Base-by-base conservation (phyloP, 108 stramenopile species). In the Bacterosira constricta region DNA sequence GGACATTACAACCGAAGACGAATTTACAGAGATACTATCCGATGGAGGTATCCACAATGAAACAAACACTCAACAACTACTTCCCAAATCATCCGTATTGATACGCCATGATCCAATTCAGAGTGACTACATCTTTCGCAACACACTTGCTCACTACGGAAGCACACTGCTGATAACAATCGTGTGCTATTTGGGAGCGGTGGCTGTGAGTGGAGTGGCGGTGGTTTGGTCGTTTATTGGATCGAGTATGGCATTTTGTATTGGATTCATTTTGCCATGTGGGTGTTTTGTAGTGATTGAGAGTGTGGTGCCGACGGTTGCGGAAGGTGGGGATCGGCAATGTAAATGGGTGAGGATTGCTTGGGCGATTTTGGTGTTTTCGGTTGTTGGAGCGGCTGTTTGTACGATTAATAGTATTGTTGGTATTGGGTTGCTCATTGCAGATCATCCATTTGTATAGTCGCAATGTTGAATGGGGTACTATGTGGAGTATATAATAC, bases 171-270 rank as follows among this genome's bases (percentile, higher is more conserved):
- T 63, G 9, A 90, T 95, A 52, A 49, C 84, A 11, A 25, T 57
- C 6, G 30, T 74, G 0, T 87, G 84, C 42, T 90, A 82, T 53
- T 36, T 82, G n/a, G 80, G 79, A 1, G 89, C 93, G 11, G 66
- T 84, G 9, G 46, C 45, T 4, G 89, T 83, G 45, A 85, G 88
- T n/a, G 89, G 90, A 23, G 90, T 92, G 20, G 87, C 80, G 10
- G 45, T 80, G 11, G 88, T 95, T 17, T 95, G 93, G 93, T 74
- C 79, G 56, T 68, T 95, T 37, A 76, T 77, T 58, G 90, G 93
- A 29, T 87, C 84, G 18, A 81, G 67, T 58, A 75, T 92, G 85
- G 88, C 86, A 2, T 87, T 89, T 69, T 26, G 88, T 7, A 89
- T 95, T 55, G 78, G 86, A 13, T 95, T 90, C 47, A 81, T 90